Evolutionary conservation across 768 basidiomycete genomes (phyloP).

Genomic region (Boletus barrowsii): DNA sequence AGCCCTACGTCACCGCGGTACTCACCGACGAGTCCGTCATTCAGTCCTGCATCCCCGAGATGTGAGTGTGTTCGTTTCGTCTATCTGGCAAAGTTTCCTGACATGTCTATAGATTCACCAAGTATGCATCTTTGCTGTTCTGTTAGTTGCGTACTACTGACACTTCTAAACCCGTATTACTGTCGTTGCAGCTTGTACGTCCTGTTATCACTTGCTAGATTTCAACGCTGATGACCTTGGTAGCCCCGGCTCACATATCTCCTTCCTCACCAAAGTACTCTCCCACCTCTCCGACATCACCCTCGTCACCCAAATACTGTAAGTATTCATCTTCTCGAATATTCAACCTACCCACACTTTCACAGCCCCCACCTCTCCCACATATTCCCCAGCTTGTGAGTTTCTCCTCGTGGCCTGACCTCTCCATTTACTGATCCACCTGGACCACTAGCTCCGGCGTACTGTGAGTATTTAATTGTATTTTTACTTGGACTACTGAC

Average conservation of each 20-base stretch:
- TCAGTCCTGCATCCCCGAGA: slow-evolving; percentile 90
- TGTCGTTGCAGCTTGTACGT: slow-evolving; percentile 58
- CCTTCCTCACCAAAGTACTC: slow-evolving; percentile 92
- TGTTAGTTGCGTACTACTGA: slow-evolving; percentile 23
- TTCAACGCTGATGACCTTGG: slow-evolving; percentile 7
- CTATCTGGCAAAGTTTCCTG: background rate
- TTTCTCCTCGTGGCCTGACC: slow-evolving; percentile 13
- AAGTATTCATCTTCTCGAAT: slow-evolving; percentile 28
- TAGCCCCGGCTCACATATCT: slow-evolving; percentile 79
- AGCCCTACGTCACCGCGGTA: slow-evolving; percentile 88
- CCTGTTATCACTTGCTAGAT: background rate
- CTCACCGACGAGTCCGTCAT: slow-evolving; percentile 87
- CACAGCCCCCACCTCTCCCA: slow-evolving; percentile 79
- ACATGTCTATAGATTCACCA: slow-evolving; percentile 59
- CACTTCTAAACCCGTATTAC: background rate
- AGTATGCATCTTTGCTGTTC: slow-evolving; percentile 48
- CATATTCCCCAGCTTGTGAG: slow-evolving; percentile 87
- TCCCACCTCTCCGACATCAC: slow-evolving; percentile 89
- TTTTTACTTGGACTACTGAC: slow-evolving; percentile 2
- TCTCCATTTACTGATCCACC: slow-evolving; percentile 4
- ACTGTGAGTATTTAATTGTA: slow-evolving; percentile 52
- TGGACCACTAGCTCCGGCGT: slow-evolving; percentile 59
- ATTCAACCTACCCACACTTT: slow-evolving; percentile 10
- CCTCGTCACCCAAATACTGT: slow-evolving; percentile 93
- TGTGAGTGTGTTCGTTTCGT: slow-evolving; percentile 47